phyloP scores from a whole-genome alignment of 805 yeast genomes.

The Pichia deserticola region DNA sequence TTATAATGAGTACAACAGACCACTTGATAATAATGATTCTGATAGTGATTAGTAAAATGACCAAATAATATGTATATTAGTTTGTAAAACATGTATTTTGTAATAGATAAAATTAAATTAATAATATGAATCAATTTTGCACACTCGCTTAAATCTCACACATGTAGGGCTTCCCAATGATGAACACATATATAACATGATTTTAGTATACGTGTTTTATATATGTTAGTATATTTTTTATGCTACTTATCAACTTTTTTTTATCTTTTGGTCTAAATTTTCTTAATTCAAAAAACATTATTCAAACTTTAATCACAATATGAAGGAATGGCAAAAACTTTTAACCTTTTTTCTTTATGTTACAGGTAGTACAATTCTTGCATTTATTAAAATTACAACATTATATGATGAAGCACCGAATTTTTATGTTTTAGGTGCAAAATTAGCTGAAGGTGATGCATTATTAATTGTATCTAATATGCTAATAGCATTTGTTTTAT shows the following conservation, averaged over 20 bases:
- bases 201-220: no score
- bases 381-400: slow-evolving; percentile 29
- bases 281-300: no score
- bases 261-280: no score
- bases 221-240: no score
- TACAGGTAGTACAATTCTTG: slow-evolving; percentile 29
- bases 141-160: no score
- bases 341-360: slow-evolving; percentile 18
- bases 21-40: not conserved
- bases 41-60: not conserved
- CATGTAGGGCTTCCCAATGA: no score
- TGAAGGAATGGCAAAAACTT: not conserved
- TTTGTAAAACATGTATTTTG: no score
- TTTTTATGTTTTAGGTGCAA: slow-evolving; percentile 40
- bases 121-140: no score
- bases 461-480: slow-evolving; percentile 37
- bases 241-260: no score
- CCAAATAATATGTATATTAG: not conserved
- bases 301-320: not conserved
- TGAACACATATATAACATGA: no score
- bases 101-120: no score
- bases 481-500: slow-evolving; percentile 28
- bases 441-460: slow-evolving; percentile 43
- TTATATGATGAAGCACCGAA: slow-evolving; percentile 40
- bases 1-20: not conserved